Conservation (phyloP, 1,284 basidiomycete species). For the Marasmius tenuissimus region DNA sequence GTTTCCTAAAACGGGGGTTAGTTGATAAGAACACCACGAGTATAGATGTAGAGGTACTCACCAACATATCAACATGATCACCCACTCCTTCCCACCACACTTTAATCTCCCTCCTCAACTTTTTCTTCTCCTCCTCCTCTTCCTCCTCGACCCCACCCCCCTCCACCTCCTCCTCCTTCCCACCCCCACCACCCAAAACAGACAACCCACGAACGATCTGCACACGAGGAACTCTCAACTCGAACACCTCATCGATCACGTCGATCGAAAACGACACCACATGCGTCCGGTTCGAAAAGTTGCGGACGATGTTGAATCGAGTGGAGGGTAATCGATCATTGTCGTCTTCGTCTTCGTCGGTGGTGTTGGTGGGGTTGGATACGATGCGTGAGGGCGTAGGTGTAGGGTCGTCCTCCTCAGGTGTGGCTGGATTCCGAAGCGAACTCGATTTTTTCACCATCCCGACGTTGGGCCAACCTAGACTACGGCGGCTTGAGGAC, state of each 20-base stretch:
- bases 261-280: slow-evolving; percentile 48
- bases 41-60: no score
- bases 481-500: not conserved
- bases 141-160: not conserved
- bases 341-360: not conserved
- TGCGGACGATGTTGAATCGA: slow-evolving; percentile 46
- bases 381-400: not conserved
- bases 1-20: slow-evolving; percentile 39
- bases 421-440: not conserved
- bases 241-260: slow-evolving; percentile 54
- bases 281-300: slow-evolving; percentile 42
- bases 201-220: slow-evolving; percentile 30
- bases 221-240: slow-evolving; percentile 56
- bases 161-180: not conserved
- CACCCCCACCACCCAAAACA: not conserved
- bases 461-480: not conserved
- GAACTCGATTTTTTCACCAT: not conserved
- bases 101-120: slow-evolving; percentile 57
- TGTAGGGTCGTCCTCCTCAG: not conserved
- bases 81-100: slow-evolving; percentile 64
- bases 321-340: not conserved
- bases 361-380: not conserved
- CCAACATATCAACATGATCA: slow-evolving; percentile 60
- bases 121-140: slow-evolving; percentile 42
- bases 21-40: no score